These are phyloP conservation scores for Solanum bukasovii DNA, from an alignment of 257 asterid species.

Conservation along the genomic window DNA sequence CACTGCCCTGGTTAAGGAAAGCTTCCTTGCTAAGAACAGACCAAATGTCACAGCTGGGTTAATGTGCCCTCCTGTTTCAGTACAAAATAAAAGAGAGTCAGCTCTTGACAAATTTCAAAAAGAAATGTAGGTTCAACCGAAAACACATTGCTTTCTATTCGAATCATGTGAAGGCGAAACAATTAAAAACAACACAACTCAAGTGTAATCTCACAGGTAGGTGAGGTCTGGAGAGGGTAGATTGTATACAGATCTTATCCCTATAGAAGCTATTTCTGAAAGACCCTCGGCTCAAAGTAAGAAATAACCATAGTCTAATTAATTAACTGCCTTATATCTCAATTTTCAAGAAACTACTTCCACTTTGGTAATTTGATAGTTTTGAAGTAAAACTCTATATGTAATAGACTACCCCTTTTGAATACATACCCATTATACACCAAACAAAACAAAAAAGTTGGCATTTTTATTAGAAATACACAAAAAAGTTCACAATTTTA, in stretches of 20 bases:
- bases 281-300: background rate
- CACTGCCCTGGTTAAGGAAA: constrained; percentile 33
- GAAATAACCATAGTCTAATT: background rate
- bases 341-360: no score
- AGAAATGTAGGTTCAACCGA: background rate
- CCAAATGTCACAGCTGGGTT: constrained; percentile 54
- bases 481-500: background rate
- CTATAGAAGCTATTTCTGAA: background rate
- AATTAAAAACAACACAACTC: no score
- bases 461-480: no score
- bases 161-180: background rate
- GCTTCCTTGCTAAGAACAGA: constrained; percentile 40
- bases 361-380: background rate
- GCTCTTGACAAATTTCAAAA: background rate
- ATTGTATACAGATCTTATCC: no score
- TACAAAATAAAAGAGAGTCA: background rate
- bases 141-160: background rate
- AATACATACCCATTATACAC: no score
- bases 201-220: no score
- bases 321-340: background rate
- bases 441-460: no score
- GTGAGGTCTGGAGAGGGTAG: no score
- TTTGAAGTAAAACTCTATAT: background rate
- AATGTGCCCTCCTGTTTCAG: constrained; percentile 41
- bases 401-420: no score